Conservation (phyloP, 2,329 filamentous ascomycete species). For the Tolypocladium tundrense region DNA sequence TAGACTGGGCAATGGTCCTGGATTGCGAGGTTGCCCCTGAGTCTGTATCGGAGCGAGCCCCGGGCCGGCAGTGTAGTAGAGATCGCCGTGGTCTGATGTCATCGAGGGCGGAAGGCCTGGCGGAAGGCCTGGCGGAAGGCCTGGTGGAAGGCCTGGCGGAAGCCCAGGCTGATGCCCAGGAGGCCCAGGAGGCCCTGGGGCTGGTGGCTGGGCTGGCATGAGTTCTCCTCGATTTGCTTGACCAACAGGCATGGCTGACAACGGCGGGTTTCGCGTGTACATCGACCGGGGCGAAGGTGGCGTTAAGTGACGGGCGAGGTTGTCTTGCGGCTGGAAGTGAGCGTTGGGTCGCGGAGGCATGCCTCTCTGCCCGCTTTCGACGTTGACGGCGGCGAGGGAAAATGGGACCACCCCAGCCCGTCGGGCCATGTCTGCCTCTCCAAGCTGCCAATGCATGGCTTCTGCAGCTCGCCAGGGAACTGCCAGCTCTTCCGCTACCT, state of each 20-base stretch:
- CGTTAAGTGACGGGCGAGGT: constrained; percentile 30
- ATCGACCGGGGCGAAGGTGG: constrained; percentile 28
- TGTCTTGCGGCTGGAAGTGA: constrained; percentile 37
- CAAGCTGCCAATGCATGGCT: constrained; percentile 97
- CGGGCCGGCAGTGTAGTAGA: constrained; percentile 24
- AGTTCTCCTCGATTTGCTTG: constrained; percentile 24
- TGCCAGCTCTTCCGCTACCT: constrained; percentile 88
- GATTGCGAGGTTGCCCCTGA: constrained; percentile 25
- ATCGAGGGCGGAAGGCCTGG: constrained; percentile 13
- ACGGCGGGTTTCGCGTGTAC: constrained; percentile 27
- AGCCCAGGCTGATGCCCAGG: constrained; percentile 6
- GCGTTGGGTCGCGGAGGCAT: constrained; percentile 27
- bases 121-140: constrained; percentile 13
- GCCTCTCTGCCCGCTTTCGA: constrained; percentile 29
- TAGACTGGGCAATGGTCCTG: constrained; percentile 46
- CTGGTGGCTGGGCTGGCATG: neutral
- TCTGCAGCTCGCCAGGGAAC: constrained; percentile 93
- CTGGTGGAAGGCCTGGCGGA: constrained; percentile 8
- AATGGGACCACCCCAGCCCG: constrained; percentile 86
- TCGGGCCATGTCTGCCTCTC: constrained; percentile 86
- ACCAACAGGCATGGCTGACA: constrained; percentile 20
- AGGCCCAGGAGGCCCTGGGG: neutral
- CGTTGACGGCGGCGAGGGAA: constrained; percentile 49
- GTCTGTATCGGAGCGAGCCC: constrained; percentile 44
- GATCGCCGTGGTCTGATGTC: constrained; percentile 18